Evolutionary conservation across 1,139 yeast genomes (phyloP).

Genomic region (Hansenula lynferdii): DNA sequence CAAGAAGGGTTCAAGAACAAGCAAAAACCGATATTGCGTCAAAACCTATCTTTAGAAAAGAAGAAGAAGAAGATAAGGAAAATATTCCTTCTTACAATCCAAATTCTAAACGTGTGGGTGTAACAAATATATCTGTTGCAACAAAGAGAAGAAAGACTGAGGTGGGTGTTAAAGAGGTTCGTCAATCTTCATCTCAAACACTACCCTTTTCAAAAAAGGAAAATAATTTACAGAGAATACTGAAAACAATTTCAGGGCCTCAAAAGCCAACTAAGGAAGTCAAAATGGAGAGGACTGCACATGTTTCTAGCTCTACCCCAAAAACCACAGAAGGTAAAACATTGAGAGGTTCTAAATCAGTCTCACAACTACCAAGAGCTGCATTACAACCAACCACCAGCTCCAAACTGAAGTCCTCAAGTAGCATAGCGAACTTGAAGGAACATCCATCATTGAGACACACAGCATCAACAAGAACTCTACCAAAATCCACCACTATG

Average conservation of each 20-base stretch:
- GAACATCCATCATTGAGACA: constrained; percentile 7
- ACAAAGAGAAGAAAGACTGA: constrained; percentile 20
- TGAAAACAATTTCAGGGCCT: constrained; percentile 1
- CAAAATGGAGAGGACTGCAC: neutral
- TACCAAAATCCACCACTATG: constrained; percentile 19
- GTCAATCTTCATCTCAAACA: neutral
- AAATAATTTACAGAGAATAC: constrained; percentile 5
- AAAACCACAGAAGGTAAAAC: neutral
- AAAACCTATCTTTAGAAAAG: constrained; percentile 5
- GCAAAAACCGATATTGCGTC: neutral
- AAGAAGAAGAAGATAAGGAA: constrained; percentile 18
- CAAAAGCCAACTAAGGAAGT: neutral
- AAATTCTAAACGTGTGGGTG: constrained; percentile 16
- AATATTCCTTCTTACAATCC: constrained; percentile 20
- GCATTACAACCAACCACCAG: neutral
- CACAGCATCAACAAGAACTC: constrained; percentile 8
- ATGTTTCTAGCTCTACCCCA: neutral
- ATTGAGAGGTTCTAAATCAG: neutral
- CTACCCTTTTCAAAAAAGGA: constrained; percentile 10
- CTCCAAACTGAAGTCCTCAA: constrained; percentile 3
- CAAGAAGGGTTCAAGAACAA: constrained; percentile 7
- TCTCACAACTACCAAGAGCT: neutral
- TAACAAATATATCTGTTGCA: constrained; percentile 10
- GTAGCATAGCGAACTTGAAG: constrained; percentile 6
- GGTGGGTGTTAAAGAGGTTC: constrained; percentile 12